Conservation (phyloP, 352 stramenopile species). For the Phytophthora europaea region DNA sequence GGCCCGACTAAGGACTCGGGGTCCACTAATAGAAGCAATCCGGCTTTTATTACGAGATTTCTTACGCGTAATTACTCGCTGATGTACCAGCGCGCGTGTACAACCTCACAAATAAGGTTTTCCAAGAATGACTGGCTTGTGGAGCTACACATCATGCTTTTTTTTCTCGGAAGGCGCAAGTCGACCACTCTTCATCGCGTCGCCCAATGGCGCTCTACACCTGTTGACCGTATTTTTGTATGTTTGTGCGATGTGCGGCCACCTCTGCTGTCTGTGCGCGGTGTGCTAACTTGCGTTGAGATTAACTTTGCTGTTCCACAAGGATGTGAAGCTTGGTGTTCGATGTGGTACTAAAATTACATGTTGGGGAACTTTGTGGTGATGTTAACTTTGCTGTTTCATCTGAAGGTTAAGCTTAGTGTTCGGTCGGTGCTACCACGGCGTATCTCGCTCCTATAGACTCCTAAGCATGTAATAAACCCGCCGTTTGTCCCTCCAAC, state of each 20-base stretch:
- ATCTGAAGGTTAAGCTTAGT: constrained; percentile 23
- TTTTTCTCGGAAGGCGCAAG: neutral
- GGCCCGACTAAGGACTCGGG: neutral
- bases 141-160: neutral
- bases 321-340: constrained; percentile 37
- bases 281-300: constrained; percentile 13
- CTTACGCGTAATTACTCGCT: neutral
- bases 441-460: neutral
- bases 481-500: neutral
- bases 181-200: too few species aligned
- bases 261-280: constrained; percentile 4
- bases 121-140: neutral
- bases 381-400: constrained; percentile 9
- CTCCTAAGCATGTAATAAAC: constrained; percentile 16
- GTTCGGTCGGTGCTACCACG: constrained; percentile 4
- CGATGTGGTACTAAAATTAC: constrained; percentile 10
- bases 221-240: constrained; percentile 5
- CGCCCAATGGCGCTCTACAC: neutral
- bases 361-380: constrained; percentile 18
- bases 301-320: constrained; percentile 38
- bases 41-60: neutral
- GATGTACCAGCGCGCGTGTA: neutral
- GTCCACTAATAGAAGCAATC: neutral
- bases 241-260: constrained; percentile 13
- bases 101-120: constrained; percentile 2